phyloP scores from a whole-genome alignment of 2,329 filamentous ascomycete genomes.

The Arthrobotrys sphaeroides region DNA sequence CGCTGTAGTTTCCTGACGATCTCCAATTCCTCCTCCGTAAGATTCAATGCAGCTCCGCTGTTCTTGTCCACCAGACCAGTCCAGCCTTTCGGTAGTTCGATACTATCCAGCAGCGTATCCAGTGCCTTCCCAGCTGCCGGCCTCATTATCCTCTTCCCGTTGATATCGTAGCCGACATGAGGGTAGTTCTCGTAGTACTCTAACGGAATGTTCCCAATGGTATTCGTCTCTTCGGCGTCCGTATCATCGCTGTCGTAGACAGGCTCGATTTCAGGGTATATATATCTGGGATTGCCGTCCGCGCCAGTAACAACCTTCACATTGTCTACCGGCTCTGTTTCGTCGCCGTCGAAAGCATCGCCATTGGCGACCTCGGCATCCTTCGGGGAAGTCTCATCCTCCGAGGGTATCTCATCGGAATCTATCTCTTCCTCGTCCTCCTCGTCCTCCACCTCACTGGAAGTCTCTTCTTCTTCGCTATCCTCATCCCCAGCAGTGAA shows the following conservation, averaged over 20 bases:
- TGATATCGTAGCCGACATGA: slow-evolving; percentile 98
- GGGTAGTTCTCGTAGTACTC: slow-evolving; percentile 97
- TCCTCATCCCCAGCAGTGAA: slow-evolving; percentile 69
- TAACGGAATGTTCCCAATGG: slow-evolving; percentile 92
- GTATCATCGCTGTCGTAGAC: slow-evolving; percentile 96
- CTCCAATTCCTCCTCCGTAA: slow-evolving; percentile 87
- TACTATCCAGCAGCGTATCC: slow-evolving; percentile 92
- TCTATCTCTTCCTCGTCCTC: slow-evolving; percentile 64
- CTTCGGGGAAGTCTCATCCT: slow-evolving; percentile 62
- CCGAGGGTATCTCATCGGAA: slow-evolving; percentile 66
- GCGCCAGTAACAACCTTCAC: slow-evolving; percentile 77
- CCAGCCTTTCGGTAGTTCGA: slow-evolving; percentile 96
- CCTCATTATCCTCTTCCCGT: slow-evolving; percentile 96
- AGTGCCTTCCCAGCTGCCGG: slow-evolving; percentile 92
- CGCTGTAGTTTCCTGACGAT: slow-evolving; percentile 87
- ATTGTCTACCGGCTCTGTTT: slow-evolving; percentile 65
- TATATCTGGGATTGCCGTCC: slow-evolving; percentile 87
- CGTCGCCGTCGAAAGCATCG: slow-evolving; percentile 62
- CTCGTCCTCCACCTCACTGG: slow-evolving; percentile 68
- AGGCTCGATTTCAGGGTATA: slow-evolving; percentile 92
- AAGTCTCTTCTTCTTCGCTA: slow-evolving; percentile 64
- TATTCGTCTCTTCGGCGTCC: slow-evolving; percentile 82
- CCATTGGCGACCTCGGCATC: slow-evolving; percentile 62
- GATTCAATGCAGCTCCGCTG: slow-evolving; percentile 89
- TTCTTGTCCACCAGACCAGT: slow-evolving; percentile 92